Conservation (phyloP, 2,329 filamentous ascomycete species). For the Cercospora beticola region DNA sequence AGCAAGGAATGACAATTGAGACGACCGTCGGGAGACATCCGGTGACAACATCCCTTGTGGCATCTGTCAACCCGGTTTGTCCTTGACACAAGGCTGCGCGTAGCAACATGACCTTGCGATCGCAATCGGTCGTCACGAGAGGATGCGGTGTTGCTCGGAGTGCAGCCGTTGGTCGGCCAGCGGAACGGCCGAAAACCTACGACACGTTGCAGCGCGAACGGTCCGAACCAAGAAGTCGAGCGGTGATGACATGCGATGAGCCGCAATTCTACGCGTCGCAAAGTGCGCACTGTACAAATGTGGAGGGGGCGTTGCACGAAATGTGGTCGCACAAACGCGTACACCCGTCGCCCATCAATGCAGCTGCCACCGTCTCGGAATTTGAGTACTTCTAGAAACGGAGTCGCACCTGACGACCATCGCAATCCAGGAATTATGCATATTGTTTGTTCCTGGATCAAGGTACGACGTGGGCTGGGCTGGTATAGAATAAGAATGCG, state of each 20-base stretch:
- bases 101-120: background rate
- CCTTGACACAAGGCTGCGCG: background rate
- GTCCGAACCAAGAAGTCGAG: background rate
- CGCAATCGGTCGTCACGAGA: background rate
- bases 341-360: slow-evolving; percentile 13
- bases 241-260: slow-evolving; percentile 6
- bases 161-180: background rate
- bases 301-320: slow-evolving; percentile 14
- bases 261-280: slow-evolving; percentile 6
- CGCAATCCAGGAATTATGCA: slow-evolving; percentile 17
- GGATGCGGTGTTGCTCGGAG: slow-evolving; percentile 8
- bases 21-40: slow-evolving; percentile 9
- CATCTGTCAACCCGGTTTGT: slow-evolving; percentile 17
- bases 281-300: background rate
- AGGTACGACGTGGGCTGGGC: slow-evolving; percentile 17
- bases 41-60: slow-evolving; percentile 12
- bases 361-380: slow-evolving; percentile 19
- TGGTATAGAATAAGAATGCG: slow-evolving; percentile 14
- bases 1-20: slow-evolving; percentile 14
- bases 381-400: slow-evolving; percentile 21
- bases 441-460: slow-evolving; percentile 16
- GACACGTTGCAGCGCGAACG: background rate
- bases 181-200: background rate
- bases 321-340: slow-evolving; percentile 19
- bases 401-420: slow-evolving; percentile 22